phyloP scores from a whole-genome alignment of 2,329 filamentous ascomycete genomes.

The Verticillium albo-atrum region DNA sequence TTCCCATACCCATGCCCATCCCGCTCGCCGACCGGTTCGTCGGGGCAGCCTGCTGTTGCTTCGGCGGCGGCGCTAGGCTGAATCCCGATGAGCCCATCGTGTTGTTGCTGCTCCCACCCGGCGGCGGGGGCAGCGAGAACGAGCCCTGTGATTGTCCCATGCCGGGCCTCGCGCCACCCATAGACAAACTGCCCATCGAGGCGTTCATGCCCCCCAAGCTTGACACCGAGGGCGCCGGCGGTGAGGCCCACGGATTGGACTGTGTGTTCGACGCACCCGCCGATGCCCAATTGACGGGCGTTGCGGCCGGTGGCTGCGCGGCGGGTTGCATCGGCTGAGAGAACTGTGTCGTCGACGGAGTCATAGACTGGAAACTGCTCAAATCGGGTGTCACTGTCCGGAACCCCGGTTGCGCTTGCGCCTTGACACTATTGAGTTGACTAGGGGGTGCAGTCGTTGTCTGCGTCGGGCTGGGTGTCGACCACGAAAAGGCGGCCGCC shows the following conservation, averaged over 20 bases:
- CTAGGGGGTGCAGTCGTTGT: slow-evolving; percentile 16
- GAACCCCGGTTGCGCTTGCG: slow-evolving; percentile 30
- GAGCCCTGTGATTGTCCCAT: slow-evolving; percentile 31
- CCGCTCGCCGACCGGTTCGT: slow-evolving; percentile 10
- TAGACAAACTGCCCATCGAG: slow-evolving; percentile 41
- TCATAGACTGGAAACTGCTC: slow-evolving; percentile 47
- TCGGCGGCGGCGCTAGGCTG: slow-evolving; percentile 42
- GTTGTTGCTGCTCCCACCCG: slow-evolving; percentile 22
- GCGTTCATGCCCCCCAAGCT: slow-evolving; percentile 32
- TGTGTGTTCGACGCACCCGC: slow-evolving; percentile 29
- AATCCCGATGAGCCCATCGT: slow-evolving; percentile 27
- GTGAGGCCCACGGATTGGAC: slow-evolving; percentile 45
- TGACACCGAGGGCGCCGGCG: slow-evolving; percentile 24
- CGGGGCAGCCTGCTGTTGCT: slow-evolving; percentile 20
- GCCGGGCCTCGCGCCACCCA: slow-evolving; percentile 34
- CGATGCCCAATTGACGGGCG: slow-evolving; percentile 45
- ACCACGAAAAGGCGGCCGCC: slow-evolving; percentile 59
- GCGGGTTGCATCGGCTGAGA: slow-evolving; percentile 54
- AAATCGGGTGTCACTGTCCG: slow-evolving; percentile 58
- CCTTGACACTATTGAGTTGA: slow-evolving; percentile 28
- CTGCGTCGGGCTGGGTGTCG: slow-evolving; percentile 45
- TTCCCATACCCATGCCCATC: slow-evolving; percentile 13
- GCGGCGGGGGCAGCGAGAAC: slow-evolving; percentile 56
- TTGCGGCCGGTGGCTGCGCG: slow-evolving; percentile 12
- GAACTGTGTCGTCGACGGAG: slow-evolving; percentile 57